Evolutionary conservation across 495 filamentous ascomycete genomes (phyloP), one percentile per base, ranked within the genome.

Genomic region (Trichoderma asperelloides): DNA sequence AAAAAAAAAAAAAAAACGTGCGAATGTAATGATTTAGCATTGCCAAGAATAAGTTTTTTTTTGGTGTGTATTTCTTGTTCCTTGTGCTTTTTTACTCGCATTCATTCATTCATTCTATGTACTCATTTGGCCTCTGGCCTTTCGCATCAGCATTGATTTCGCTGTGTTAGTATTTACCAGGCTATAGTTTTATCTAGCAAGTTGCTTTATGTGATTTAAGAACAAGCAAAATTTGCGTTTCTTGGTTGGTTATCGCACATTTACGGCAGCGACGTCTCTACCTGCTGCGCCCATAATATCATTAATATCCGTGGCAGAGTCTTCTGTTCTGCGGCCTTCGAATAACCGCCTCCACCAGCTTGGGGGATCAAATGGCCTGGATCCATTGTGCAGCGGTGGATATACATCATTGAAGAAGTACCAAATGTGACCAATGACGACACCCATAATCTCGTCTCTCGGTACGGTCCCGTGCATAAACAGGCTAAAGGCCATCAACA

Each of bases 391-490:
- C 62, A 97, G 83, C 33, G 91, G 88, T 7, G 95, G 95, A 75
- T 97, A 98, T 18, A 98, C 92, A 73, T 98, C 95, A 63, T 87
- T 90, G 79, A 98, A 98, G 80, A 96, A 98, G 75, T 98, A 98
- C 90, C 93, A 98, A 39, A 98, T 84, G 78, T 98, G 95, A 3
- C 95, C 95, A 64, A 98, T 91, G 8, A 93, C 85, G 18, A 96
- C 89, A 8, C 95, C 95, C 78, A 92, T 90, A 67, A 98, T 87
- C 80, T 98, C 95, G 77, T 98, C 95, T 82, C 96, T 96, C 15
- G 95, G 95, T 40, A 97, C 80, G 1, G 82, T 89, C 13, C 90
- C 89, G 78, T 97, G 93, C 71, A 98, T 79, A 16, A 95, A 79
- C 63, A 97, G 76, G 67, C 89, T 92, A 76, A 98, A 95, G 0